A percentile compares a stretch with the other conserved stretches of the same genome.
Evolutionary conservation across 2,329 filamentous ascomycete species (phyloP).

Genomic region (Ophiocordyceps camponoti-saundersi): DNA sequence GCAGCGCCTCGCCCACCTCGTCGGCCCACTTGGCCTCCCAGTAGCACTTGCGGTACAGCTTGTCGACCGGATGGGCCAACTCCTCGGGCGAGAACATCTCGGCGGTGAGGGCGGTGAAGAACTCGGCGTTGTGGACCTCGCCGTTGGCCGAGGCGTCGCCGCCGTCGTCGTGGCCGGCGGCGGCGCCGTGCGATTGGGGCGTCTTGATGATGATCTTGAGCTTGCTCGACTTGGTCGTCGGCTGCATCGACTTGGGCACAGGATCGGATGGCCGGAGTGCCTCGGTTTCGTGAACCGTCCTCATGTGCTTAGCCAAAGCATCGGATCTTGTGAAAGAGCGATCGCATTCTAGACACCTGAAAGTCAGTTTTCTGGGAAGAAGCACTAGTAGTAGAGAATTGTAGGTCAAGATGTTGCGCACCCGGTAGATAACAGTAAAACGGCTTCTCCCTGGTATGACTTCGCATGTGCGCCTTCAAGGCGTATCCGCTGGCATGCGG

Average conservation of each 20-base stretch:
- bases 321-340: slow-evolving; percentile 92
- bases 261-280: slow-evolving; percentile 67
- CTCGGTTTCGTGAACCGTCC: slow-evolving; percentile 95
- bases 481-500: slow-evolving; percentile 92
- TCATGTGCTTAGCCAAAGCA: slow-evolving; percentile 94
- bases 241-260: slow-evolving; percentile 52
- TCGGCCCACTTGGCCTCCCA: slow-evolving; percentile 59
- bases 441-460: slow-evolving; percentile 93
- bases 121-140: slow-evolving; percentile 40
- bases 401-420: slow-evolving; percentile 29
- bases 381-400: neutral
- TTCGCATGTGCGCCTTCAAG: slow-evolving; percentile 91
- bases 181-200: slow-evolving; percentile 36
- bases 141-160: slow-evolving; percentile 34
- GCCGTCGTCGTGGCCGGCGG: slow-evolving; percentile 36
- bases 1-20: slow-evolving; percentile 46
- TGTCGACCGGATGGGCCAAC: slow-evolving; percentile 38
- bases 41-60: slow-evolving; percentile 51
- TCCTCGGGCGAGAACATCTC: slow-evolving; percentile 51
- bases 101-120: slow-evolving; percentile 34
- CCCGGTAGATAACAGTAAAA: slow-evolving; percentile 93
- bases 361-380: neutral
- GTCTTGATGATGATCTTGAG: slow-evolving; percentile 49
- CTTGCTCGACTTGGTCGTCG: slow-evolving; percentile 29
- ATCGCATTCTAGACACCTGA: slow-evolving; percentile 59